phyloP scores from a whole-genome alignment of 2,329 filamentous ascomycete genomes.

The Amauroascus verrucosus region DNA sequence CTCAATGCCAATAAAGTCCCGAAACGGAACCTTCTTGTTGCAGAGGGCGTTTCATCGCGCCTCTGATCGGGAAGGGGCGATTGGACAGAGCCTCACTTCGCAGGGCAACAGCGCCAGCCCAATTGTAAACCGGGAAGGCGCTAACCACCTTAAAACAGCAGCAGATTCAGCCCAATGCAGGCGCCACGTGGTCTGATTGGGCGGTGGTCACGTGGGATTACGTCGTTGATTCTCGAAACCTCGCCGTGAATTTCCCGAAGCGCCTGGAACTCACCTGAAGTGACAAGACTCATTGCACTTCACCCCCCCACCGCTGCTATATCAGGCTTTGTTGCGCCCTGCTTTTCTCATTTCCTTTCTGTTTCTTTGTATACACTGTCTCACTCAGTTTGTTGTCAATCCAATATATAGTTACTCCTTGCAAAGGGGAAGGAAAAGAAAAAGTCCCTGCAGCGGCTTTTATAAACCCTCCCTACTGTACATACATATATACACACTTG shows the following conservation, averaged over 20 bases:
- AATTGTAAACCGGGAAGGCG: neutral
- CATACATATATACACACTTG: neutral
- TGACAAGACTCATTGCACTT: too few species aligned
- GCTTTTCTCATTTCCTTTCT: neutral
- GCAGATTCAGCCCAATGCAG: neutral
- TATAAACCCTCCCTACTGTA: neutral
- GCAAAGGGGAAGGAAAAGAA: too few species aligned
- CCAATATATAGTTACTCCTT: neutral
- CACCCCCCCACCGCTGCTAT: too few species aligned
- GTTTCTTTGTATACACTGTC: neutral
- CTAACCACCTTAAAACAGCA: neutral
- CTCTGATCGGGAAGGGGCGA: neutral
- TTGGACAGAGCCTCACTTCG: neutral
- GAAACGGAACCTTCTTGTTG: neutral
- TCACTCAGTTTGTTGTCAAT: too few species aligned
- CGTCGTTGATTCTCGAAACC: constrained; percentile 4
- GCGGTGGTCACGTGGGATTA: constrained; percentile 6
- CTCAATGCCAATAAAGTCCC: too few species aligned
- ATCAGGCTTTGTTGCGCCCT: neutral
- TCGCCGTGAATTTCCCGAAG: constrained; percentile 6
- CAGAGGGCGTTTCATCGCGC: neutral
- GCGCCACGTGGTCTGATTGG: neutral
- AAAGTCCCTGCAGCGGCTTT: too few species aligned
- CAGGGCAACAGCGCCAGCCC: neutral
- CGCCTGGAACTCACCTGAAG: constrained; percentile 4